Percentiles rank a stretch among this genome's conserved stretches.
Evolutionary conservation across 768 basidiomycete species (phyloP).

Genomic region (Auricularia auricula-judae): DNA sequence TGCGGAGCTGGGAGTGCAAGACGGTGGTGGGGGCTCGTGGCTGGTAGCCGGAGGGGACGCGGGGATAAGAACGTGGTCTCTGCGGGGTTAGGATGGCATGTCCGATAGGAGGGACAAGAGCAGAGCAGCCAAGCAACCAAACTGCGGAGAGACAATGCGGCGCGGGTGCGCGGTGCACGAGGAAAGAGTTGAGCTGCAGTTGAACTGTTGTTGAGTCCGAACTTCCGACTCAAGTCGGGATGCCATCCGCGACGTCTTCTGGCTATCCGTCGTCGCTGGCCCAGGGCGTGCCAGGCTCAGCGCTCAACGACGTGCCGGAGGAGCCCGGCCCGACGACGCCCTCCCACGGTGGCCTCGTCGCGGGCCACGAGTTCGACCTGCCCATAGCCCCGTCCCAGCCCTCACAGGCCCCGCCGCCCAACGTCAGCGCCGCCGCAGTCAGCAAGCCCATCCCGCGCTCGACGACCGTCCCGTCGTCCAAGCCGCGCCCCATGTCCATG

Average conservation of each 20-base stretch:
- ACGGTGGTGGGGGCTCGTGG: no score
- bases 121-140: no score
- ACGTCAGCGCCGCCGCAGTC: conserved; percentile 3
- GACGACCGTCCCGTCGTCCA: conserved; percentile 10
- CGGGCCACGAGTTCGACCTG: conserved; percentile 58
- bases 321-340: conserved; percentile 33
- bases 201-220: neutral
- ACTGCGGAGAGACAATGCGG: no score
- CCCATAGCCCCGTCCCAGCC: conserved; percentile 32
- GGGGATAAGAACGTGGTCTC: no score
- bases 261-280: conserved; percentile 41
- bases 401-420: no score
- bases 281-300: conserved; percentile 10
- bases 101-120: no score
- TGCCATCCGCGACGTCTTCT: conserved; percentile 21
- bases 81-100: no score
- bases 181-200: no score
- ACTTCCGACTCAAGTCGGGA: neutral
- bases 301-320: conserved; percentile 40
- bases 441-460: conserved; percentile 16
- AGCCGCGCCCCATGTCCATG: conserved; percentile 5
- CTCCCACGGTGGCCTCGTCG: conserved; percentile 43
- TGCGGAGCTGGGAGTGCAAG: no score
- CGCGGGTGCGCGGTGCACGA: no score
- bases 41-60: no score